These are phyloP conservation scores for Tothia fuscella DNA, from an alignment of 2,329 filamentous ascomycete genomes.

Conservation along the genomic window DNA sequence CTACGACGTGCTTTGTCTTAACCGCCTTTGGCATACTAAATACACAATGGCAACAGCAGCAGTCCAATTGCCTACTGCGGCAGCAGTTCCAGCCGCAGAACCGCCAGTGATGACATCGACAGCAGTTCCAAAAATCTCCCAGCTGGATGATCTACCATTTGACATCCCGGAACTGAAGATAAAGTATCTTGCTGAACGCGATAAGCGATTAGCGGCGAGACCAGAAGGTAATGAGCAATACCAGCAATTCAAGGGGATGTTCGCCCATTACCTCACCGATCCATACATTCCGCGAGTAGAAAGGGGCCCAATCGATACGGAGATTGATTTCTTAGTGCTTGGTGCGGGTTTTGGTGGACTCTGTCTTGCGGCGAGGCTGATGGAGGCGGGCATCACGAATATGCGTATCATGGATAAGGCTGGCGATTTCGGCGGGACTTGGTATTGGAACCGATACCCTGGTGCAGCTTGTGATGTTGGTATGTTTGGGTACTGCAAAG, in stretches of 20 bases:
- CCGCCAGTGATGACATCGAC: neutral
- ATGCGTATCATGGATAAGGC: constrained; percentile 34
- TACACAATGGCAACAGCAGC: constrained; percentile 1
- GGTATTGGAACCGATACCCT: constrained; percentile 23
- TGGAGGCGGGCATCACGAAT: constrained; percentile 28
- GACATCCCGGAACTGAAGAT: constrained; percentile 14
- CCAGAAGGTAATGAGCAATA: constrained; percentile 21
- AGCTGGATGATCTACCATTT: neutral
- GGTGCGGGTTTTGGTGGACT: constrained; percentile 35
- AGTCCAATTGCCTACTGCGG: neutral
- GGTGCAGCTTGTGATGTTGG: constrained; percentile 39
- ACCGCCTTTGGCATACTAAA: too few species aligned
- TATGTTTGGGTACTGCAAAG: neutral
- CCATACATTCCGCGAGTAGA: constrained; percentile 19
- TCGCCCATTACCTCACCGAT: constrained; percentile 18
- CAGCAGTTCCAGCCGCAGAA: neutral
- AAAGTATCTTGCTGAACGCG: constrained; percentile 20
- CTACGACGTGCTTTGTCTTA: too few species aligned
- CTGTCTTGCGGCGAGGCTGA: constrained; percentile 28
- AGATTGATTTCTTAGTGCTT: constrained; percentile 24
- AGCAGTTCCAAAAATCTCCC: neutral
- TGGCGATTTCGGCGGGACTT: constrained; percentile 29
- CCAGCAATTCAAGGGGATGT: constrained; percentile 17
- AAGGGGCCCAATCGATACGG: constrained; percentile 19
- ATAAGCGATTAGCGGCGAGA: constrained; percentile 17